These are phyloP conservation scores for Naematelia encephala DNA, from an alignment of 768 basidiomycete species.

Conservation along the genomic window DNA sequence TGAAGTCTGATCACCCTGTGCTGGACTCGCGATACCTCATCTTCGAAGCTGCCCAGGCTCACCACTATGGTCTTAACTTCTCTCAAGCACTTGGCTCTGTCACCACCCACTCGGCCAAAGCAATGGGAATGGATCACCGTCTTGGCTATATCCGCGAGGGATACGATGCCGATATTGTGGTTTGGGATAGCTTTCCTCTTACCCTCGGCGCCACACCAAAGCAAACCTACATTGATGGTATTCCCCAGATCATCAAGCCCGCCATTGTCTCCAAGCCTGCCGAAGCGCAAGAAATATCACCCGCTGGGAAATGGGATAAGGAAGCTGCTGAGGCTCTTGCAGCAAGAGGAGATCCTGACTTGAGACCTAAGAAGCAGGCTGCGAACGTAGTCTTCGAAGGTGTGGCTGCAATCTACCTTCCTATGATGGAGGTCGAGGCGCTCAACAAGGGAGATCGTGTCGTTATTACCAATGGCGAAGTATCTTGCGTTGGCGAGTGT, in stretches of 20 bases:
- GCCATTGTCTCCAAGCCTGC: conserved; percentile 58
- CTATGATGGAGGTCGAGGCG: conserved; percentile 11
- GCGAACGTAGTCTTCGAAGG: conserved; percentile 63
- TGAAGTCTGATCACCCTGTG: conserved; percentile 60
- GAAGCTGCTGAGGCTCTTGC: conserved; percentile 63
- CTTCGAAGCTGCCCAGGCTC: conserved; percentile 74
- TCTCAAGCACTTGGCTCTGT: conserved; percentile 68
- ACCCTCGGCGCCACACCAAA: conserved; percentile 71
- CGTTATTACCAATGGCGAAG: conserved; percentile 58
- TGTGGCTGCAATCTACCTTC: conserved; percentile 57
- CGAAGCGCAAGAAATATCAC: conserved; percentile 59
- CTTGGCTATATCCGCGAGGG: conserved; percentile 69
- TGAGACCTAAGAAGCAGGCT: conserved; percentile 54
- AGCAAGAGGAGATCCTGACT: conserved; percentile 72
- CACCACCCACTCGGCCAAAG: conserved; percentile 66
- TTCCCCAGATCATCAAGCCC: conserved; percentile 58
- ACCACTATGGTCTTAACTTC: conserved; percentile 67
- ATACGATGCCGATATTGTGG: conserved; percentile 71
- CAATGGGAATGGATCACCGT: conserved; percentile 71
- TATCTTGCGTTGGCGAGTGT: conserved; percentile 57
- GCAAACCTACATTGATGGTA: conserved; percentile 83
- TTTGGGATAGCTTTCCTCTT: conserved; percentile 65
- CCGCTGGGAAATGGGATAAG: conserved; percentile 66
- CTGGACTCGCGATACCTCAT: conserved; percentile 68
- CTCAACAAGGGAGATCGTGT: conserved; percentile 45